These are phyloP conservation scores for Endothia cerciana DNA, from an alignment of 2,329 filamentous ascomycete species.

Conservation along the genomic window DNA sequence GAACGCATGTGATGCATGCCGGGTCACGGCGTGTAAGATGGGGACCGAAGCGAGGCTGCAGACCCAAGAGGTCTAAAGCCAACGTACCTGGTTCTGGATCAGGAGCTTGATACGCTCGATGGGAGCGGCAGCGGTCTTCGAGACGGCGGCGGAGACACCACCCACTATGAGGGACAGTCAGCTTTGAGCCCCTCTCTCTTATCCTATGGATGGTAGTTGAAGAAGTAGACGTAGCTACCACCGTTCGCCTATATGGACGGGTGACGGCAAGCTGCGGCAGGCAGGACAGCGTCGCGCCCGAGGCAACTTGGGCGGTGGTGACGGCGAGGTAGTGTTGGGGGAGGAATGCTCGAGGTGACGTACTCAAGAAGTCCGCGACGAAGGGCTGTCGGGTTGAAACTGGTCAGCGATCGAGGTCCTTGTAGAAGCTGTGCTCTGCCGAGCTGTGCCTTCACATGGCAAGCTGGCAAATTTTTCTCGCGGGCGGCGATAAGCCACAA, in stretches of 20 bases:
- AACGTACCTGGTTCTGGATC: conserved; percentile 98
- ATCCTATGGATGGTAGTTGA: neutral
- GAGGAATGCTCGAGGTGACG: conserved; percentile 48
- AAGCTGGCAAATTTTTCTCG: conserved; percentile 25
- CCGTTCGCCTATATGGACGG: neutral
- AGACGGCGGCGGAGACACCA: conserved; percentile 99
- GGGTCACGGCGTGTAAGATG: neutral
- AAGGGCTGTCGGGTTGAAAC: conserved; percentile 68
- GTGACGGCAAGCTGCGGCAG: no score
- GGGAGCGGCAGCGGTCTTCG: conserved; percentile 99
- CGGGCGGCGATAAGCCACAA: conserved; percentile 23
- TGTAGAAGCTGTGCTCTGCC: conserved; percentile 32
- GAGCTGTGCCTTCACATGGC: conserved; percentile 26
- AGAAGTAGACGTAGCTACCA: neutral
- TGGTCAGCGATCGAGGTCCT: conserved; percentile 22
- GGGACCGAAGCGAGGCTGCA: no score
- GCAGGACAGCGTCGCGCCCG: conserved; percentile 4
- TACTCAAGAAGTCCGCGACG: conserved; percentile 99
- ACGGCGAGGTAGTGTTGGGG: neutral
- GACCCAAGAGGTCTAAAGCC: neutral
- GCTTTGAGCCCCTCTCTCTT: conserved; percentile 8
- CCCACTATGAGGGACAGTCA: conserved; percentile 70
- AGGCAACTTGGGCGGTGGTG: neutral
- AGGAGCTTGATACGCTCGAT: conserved; percentile 99
- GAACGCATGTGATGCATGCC: neutral